Base-by-base conservation (phyloP, 2,329 filamentous ascomycete species). In the Chrysoporthe puriensis region DNA sequence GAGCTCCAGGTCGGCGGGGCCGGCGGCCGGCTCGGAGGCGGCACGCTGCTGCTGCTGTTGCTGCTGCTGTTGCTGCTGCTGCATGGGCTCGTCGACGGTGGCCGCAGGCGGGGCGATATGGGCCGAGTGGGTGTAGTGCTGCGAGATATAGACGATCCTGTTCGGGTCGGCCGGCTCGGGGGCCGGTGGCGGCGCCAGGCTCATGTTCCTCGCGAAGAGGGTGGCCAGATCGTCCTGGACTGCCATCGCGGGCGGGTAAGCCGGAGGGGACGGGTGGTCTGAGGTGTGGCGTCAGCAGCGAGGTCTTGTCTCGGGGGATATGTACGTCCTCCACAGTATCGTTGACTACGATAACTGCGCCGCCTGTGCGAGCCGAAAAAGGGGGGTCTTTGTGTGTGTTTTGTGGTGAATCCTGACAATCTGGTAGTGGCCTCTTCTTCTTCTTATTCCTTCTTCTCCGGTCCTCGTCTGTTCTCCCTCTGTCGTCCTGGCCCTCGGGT, bases 81-180 rank as follows among this genome's bases (percentile, higher is more conserved):
- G 26, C 64, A 66, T 73, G 60, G 73, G 74, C 64, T 75, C 73
- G 48, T 61, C 70, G 76, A 61, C 77, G 75, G 21, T 1, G 57
- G 16, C 52, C 73, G 75, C 66, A 69, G 71, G 32, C 72, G 78
- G 60, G 76, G 82, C 36, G 70, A 90, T 76, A 76, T 96, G 92
- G 57, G 90, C 83, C 9, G 92, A 93, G 76, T 94, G 93, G 71
- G 91, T 90, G 78, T 97, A 97, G 78, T 97, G 93, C 75, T 92
- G 90, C 11, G 92, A 91, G 72, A 92, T 88, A 80, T 96, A 96
- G 70, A 86, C 83, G 70, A 92, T 90, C 73, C 76, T 77, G 44
- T 66, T 62, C 21, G 73, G 73, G 66, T 77, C 74, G 58, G 78
- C 73, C 58, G 76, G 73, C 7, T 71, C 71, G 6, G 70, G 43